These are phyloP conservation scores for Myxozyma nipponensis DNA, from an alignment of 805 yeast genomes.

Conservation along the genomic window DNA sequence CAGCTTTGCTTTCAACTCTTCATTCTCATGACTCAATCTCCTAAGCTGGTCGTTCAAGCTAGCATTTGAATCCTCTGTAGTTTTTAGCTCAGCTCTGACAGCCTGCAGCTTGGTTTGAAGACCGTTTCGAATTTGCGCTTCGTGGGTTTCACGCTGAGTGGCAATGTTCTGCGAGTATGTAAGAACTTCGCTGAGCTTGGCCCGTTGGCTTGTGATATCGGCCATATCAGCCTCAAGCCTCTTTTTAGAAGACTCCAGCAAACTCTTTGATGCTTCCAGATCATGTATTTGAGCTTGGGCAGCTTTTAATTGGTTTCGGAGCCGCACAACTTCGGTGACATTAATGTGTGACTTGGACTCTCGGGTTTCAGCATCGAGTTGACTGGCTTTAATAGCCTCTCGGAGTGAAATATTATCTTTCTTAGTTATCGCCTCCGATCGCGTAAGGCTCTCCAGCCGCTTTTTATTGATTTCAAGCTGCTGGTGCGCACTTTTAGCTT, in stretches of 20 bases:
- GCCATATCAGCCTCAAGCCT: constrained; percentile 52
- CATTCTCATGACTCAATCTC: too few species aligned
- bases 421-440: constrained; percentile 41
- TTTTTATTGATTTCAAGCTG: constrained; percentile 53
- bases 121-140: constrained; percentile 49
- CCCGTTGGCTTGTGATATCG: constrained; percentile 54
- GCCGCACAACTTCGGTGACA: constrained; percentile 53
- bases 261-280: constrained; percentile 52
- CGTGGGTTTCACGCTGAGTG: constrained; percentile 55
- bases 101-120: constrained; percentile 49
- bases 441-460: constrained; percentile 44
- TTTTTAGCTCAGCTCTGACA: constrained; percentile 46
- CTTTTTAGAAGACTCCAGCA: constrained; percentile 48
- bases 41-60: constrained; percentile 47
- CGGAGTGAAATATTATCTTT: constrained; percentile 48
- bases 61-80: constrained; percentile 51
- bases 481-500: constrained; percentile 54
- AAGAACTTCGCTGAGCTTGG: constrained; percentile 54
- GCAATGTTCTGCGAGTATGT: constrained; percentile 58
- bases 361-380: constrained; percentile 44
- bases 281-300: constrained; percentile 47
- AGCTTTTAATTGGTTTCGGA: constrained; percentile 46
- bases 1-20: constrained; percentile 40
- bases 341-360: constrained; percentile 49
- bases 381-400: constrained; percentile 41